These are phyloP conservation scores for Pythium dissotocum DNA, from an alignment of 352 stramenopile species.

Conservation along the genomic window DNA sequence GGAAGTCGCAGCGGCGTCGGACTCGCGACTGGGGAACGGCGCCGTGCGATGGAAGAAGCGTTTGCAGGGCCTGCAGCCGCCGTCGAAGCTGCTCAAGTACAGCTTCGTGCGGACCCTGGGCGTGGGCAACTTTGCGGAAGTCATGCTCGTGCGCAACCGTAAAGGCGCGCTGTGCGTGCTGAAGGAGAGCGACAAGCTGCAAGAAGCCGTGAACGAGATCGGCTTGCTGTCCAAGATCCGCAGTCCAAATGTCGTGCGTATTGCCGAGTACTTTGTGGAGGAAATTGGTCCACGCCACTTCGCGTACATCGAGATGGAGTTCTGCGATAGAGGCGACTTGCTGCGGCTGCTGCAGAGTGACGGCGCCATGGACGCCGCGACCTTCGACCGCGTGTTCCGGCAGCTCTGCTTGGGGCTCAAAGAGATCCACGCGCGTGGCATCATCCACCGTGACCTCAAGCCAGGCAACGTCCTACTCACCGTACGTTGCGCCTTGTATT, in stretches of 20 bases:
- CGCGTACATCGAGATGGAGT: slow-evolving; percentile 86
- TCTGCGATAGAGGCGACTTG: slow-evolving; percentile 65
- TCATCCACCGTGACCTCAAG: slow-evolving; percentile 82
- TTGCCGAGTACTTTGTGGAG: slow-evolving; percentile 79
- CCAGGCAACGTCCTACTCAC: slow-evolving; percentile 75
- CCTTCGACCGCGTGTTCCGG: slow-evolving; percentile 62
- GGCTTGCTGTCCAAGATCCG: slow-evolving; percentile 56
- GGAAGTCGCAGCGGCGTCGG: neutral
- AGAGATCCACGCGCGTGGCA: slow-evolving; percentile 64
- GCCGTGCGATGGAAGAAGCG: slow-evolving; percentile 55
- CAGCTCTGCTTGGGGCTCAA: slow-evolving; percentile 69
- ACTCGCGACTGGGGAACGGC: slow-evolving; percentile 28
- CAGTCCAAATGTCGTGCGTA: slow-evolving; percentile 66
- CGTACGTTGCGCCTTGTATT: slow-evolving; percentile 28
- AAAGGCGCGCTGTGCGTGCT: slow-evolving; percentile 50
- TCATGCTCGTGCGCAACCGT: slow-evolving; percentile 67
- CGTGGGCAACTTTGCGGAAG: slow-evolving; percentile 72
- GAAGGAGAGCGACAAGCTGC: slow-evolving; percentile 83
- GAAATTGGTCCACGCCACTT: slow-evolving; percentile 75
- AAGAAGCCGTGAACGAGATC: slow-evolving; percentile 79
- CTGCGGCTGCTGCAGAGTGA: slow-evolving; percentile 38
- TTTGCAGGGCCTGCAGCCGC: slow-evolving; percentile 38
- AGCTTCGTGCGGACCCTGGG: slow-evolving; percentile 64
- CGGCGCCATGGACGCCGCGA: slow-evolving; percentile 40
- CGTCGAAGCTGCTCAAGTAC: slow-evolving; percentile 68